Conservation (phyloP, 495 filamentous ascomycete species). For the Aspergillus carlsbadensis region DNA sequence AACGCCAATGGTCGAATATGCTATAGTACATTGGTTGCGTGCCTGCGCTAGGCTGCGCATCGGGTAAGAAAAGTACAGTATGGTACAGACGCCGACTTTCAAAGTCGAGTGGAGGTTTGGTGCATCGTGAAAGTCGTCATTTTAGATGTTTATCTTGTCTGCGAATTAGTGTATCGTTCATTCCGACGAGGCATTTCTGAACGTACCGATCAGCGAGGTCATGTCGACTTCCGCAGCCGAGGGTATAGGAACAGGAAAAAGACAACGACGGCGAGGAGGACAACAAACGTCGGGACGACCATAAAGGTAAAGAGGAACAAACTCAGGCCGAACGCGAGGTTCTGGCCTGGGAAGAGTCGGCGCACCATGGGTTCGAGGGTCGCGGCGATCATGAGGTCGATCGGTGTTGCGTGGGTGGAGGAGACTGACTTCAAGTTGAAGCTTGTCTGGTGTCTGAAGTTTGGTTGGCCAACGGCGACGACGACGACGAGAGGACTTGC, state of each 20-base stretch:
- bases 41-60: not conserved
- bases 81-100: not conserved
- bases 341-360: conserved; percentile 30
- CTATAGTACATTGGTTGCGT: not conserved
- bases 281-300: conserved; percentile 41
- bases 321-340: conserved; percentile 36
- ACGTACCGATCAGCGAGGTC: not conserved
- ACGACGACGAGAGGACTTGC: too few relatives aligned
- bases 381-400: conserved; percentile 5
- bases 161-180: too few relatives aligned
- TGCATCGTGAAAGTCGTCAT: too few relatives aligned
- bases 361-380: conserved; percentile 33
- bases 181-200: too few relatives aligned
- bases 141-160: too few relatives aligned
- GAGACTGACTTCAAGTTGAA: too few relatives aligned
- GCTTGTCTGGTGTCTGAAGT: too few relatives aligned
- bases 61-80: not conserved
- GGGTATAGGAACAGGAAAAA: conserved; percentile 39
- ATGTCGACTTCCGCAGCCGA: conserved; percentile 22
- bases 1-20: too few relatives aligned
- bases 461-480: too few relatives aligned
- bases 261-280: conserved; percentile 36
- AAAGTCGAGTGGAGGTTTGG: too few relatives aligned
- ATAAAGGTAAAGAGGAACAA: conserved; percentile 40
- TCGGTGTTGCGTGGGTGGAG: too few relatives aligned